Percentiles rank a stretch among this genome's conserved stretches.
phyloP scores from a whole-genome alignment of 139 green algal genomes.

The Chlamydomonas applanata region DNA sequence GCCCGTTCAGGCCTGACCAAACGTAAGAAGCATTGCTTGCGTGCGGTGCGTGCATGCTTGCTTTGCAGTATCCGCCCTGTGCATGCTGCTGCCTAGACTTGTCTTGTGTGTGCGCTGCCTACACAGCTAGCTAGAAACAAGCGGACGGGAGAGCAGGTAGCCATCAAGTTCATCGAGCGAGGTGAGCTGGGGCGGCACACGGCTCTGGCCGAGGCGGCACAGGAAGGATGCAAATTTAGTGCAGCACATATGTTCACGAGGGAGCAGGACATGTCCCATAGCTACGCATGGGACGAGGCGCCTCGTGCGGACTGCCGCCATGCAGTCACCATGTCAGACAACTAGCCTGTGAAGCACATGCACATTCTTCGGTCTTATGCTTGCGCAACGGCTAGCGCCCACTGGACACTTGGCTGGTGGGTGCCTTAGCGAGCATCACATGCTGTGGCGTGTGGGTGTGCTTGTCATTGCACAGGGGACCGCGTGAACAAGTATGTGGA shows the following conservation, averaged over 20 bases:
- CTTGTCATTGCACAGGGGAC: not conserved
- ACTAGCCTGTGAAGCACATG: not conserved
- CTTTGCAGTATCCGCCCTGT: not conserved
- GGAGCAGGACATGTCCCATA: no score
- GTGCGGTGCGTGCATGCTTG: not conserved
- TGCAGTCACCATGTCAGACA: no score
- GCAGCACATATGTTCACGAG: no score
- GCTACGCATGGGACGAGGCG: no score
- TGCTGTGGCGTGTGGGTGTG: not conserved
- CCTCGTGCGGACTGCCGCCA: no score
- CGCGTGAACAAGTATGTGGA: conserved; percentile 78
- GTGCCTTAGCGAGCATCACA: not conserved
- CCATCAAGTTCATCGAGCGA: conserved; percentile 72
- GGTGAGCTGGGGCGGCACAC: conserved; percentile 37
- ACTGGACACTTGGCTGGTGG: no score
- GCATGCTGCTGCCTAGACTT: no score
- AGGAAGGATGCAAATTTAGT: no score
- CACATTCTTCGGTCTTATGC: not conserved
- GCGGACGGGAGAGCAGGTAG: conserved; percentile 53
- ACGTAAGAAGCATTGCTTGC: no score
- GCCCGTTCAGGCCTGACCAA: conserved; percentile 11
- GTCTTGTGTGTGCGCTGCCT: not conserved
- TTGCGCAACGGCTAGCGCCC: not conserved
- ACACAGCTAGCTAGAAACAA: conserved; percentile 36
- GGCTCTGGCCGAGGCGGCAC: no score